Conservation (phyloP, 139 green algal genomes). For the Chlorella sp. region DNA sequence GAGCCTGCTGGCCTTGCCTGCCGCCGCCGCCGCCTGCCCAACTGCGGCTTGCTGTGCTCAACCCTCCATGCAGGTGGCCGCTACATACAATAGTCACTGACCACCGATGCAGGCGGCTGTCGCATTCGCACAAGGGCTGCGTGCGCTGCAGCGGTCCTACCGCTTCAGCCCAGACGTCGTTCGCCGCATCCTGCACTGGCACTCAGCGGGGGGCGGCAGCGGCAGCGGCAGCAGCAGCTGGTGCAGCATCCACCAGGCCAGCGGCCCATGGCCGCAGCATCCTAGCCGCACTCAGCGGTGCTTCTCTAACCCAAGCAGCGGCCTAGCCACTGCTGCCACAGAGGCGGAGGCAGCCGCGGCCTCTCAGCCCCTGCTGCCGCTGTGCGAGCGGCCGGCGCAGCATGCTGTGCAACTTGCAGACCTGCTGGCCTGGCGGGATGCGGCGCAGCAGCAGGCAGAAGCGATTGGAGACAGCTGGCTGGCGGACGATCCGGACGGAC, state of each 20-base stretch:
- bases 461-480: conserved; percentile 26
- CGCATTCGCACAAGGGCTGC: neutral
- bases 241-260: too few species aligned
- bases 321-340: neutral
- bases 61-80: neutral
- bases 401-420: neutral
- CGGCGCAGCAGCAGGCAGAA: neutral
- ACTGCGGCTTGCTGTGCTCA: neutral
- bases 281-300: too few species aligned
- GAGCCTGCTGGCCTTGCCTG: too few species aligned
- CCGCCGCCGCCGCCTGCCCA: too few species aligned
- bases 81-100: neutral
- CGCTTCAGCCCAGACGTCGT: neutral
- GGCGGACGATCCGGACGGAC: conserved; percentile 9
- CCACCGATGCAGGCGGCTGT: neutral
- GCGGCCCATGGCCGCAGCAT: too few species aligned
- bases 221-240: neutral
- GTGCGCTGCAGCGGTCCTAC: neutral
- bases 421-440: conserved; percentile 24
- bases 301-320: neutral
- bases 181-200: conserved; percentile 3
- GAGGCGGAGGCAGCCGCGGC: neutral
- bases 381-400: conserved; percentile 37
- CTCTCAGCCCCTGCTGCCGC: conserved; percentile 8
- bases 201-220: neutral